Evolutionary conservation across 208 protist species (phyloP).

Genomic region (Leishmania aethiopica): DNA sequence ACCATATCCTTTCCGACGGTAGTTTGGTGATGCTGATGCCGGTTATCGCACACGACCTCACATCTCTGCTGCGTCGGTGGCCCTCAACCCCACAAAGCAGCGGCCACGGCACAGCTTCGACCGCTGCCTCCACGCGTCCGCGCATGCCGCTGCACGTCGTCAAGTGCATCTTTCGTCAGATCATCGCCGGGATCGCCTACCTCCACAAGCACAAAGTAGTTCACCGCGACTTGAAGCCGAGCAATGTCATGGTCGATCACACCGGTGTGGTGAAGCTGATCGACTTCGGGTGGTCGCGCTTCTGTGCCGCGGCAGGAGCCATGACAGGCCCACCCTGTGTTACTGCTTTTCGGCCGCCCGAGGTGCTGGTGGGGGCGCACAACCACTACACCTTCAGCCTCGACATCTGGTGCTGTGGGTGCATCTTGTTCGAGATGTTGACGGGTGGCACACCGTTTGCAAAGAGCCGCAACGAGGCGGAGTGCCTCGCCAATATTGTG

Average conservation of each 20-base stretch:
- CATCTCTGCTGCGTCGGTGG: conserved; percentile 64
- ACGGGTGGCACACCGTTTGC: conserved; percentile 94
- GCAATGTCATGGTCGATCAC: conserved; percentile 88
- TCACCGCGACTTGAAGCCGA: conserved; percentile 90
- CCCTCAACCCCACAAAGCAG: conserved; percentile 18
- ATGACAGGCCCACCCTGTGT: conserved; percentile 84
- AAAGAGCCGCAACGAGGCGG: conserved; percentile 50
- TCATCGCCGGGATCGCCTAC: conserved; percentile 79
- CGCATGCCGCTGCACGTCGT: conserved; percentile 76
- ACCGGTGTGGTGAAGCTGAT: conserved; percentile 80
- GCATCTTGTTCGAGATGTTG: conserved; percentile 98
- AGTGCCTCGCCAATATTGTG: conserved; percentile 64
- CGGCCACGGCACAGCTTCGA: not conserved
- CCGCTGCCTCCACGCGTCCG: conserved; percentile 4
- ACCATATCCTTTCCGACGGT: conserved; percentile 72
- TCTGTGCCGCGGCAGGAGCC: conserved; percentile 23
- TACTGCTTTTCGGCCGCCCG: conserved; percentile 74
- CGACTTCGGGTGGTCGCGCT: conserved; percentile 89
- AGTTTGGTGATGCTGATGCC: conserved; percentile 77
- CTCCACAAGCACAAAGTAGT: conserved; percentile 79
- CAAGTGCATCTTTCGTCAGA: conserved; percentile 85
- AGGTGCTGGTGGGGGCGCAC: conserved; percentile 65
- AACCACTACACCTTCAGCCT: conserved; percentile 92
- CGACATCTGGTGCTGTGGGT: conserved; percentile 96
- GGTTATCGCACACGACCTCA: conserved; percentile 76